Conservation (phyloP, 257 asterid genomes). For the Fraxinus excelsior region DNA sequence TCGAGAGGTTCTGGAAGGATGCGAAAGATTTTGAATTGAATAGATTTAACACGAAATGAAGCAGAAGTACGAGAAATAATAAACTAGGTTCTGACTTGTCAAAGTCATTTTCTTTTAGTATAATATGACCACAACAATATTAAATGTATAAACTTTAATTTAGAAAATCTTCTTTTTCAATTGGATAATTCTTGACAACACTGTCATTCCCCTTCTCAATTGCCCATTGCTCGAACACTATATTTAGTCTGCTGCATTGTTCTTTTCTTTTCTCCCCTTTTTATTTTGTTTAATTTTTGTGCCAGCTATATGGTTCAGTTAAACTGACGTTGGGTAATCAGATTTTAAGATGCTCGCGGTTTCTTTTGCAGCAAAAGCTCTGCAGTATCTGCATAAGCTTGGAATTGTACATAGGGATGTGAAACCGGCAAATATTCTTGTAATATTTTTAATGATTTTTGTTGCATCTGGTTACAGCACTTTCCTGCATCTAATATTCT, state of each 20-base stretch:
- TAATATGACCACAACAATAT: neutral
- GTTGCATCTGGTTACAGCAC: slow-evolving; percentile 14
- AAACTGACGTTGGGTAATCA: slow-evolving; percentile 16
- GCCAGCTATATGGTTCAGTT: slow-evolving; percentile 1
- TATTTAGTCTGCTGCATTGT: neutral
- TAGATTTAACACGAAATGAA: neutral
- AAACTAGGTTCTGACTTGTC: neutral
- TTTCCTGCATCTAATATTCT: slow-evolving; percentile 13
- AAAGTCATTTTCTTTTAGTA: neutral
- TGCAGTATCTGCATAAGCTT: slow-evolving; percentile 82
- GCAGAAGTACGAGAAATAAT: neutral
- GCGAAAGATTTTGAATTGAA: neutral
- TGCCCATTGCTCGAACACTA: slow-evolving; percentile 6
- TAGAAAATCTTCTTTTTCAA: neutral
- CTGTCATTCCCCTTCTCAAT: neutral
- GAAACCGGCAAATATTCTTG: slow-evolving; percentile 97
- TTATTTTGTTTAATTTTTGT: slow-evolving; percentile 9
- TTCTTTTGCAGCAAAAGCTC: slow-evolving; percentile 80
- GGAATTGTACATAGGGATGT: slow-evolving; percentile 98
- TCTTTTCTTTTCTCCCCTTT: neutral
- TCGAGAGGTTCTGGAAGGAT: neutral
- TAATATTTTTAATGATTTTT: slow-evolving; percentile 48
- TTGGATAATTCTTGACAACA: neutral
- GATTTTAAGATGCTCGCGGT: slow-evolving; percentile 31
- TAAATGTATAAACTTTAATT: neutral